A percentile compares a stretch with the other conserved stretches of the same genome.
These are phyloP conservation scores for Wickerhamomyces tratensis DNA, from an alignment of 805 yeast species.

Conservation along the genomic window DNA sequence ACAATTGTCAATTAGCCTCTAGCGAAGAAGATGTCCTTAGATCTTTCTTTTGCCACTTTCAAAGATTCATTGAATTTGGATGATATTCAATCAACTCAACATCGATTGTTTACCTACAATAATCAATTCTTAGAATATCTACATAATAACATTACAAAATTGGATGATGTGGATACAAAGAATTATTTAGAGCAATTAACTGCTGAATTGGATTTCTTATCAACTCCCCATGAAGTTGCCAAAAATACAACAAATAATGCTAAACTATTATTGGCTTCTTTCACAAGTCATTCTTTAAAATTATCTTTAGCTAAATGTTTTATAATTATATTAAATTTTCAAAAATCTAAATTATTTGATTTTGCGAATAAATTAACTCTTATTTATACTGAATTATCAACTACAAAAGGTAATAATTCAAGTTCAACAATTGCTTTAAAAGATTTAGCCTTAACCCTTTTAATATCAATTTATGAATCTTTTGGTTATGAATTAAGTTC, in stretches of 20 bases:
- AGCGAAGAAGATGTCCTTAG: too few species aligned
- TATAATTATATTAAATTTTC: background rate
- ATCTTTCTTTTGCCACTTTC: background rate
- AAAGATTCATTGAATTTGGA: background rate
- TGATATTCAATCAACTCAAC: background rate
- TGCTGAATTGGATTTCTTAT: background rate
- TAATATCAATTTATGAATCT: constrained; percentile 21
- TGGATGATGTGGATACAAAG: background rate
- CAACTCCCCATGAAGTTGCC: background rate
- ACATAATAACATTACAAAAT: background rate
- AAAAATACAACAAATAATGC: too few species aligned
- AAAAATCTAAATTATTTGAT: background rate
- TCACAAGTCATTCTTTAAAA: background rate
- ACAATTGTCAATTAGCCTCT: too few species aligned
- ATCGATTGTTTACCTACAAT: background rate
- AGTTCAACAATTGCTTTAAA: constrained; percentile 10
- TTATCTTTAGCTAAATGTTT: background rate
- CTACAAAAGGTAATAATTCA: background rate
- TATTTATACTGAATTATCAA: background rate
- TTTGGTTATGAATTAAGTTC: constrained; percentile 25
- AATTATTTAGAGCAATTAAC: background rate
- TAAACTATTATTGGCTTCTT: background rate
- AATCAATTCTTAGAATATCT: background rate
- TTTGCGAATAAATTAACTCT: background rate
- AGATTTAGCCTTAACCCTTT: constrained; percentile 18